A percentile compares a stretch with the other conserved stretches of the same genome.
These are phyloP conservation scores for Tilletiaria anomala DNA, from an alignment of 1,284 basidiomycete species.

Conservation along the genomic window DNA sequence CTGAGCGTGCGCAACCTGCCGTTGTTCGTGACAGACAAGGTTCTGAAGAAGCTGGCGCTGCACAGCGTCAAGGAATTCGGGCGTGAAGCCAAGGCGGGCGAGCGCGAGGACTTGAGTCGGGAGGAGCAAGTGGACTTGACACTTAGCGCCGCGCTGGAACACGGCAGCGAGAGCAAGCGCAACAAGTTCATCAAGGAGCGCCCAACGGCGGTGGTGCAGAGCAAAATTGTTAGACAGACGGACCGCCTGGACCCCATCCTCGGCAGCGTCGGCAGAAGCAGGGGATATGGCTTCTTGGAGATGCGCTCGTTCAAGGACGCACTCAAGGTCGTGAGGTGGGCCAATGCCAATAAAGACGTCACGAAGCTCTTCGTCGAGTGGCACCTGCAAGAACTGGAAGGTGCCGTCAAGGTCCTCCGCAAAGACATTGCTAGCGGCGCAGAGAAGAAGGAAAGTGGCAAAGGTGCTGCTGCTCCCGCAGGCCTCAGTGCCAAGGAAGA, in stretches of 20 bases:
- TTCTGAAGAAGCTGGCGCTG: conserved; percentile 71
- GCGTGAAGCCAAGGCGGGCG: conserved; percentile 56
- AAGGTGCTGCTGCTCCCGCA: not conserved
- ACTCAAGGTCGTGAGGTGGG: conserved; percentile 77
- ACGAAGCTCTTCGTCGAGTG: conserved; percentile 17
- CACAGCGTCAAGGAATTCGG: conserved; percentile 69
- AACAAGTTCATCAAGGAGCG: conserved; percentile 43
- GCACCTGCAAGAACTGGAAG: conserved; percentile 27
- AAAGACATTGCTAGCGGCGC: conserved; percentile 11
- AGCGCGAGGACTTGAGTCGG: conserved; percentile 51
- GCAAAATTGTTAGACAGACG: conserved; percentile 72
- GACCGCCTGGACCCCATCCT: conserved; percentile 77
- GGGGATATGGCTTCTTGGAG: conserved; percentile 93
- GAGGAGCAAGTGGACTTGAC: conserved; percentile 55
- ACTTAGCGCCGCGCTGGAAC: conserved; percentile 8
- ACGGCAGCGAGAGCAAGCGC: conserved; percentile 31
- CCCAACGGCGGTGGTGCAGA: conserved; percentile 55
- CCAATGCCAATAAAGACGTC: conserved; percentile 60
- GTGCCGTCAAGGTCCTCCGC: conserved; percentile 10
- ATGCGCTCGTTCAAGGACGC: conserved; percentile 75
- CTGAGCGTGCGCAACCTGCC: conserved; percentile 86
- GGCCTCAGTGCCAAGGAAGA: conserved; percentile 6
- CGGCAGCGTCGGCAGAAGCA: conserved; percentile 61
- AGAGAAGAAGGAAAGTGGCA: conserved; percentile 6
- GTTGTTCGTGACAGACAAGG: conserved; percentile 71